Conservation (phyloP, 2,329 filamentous ascomycete species). For the Fusarium penzigii region DNA sequence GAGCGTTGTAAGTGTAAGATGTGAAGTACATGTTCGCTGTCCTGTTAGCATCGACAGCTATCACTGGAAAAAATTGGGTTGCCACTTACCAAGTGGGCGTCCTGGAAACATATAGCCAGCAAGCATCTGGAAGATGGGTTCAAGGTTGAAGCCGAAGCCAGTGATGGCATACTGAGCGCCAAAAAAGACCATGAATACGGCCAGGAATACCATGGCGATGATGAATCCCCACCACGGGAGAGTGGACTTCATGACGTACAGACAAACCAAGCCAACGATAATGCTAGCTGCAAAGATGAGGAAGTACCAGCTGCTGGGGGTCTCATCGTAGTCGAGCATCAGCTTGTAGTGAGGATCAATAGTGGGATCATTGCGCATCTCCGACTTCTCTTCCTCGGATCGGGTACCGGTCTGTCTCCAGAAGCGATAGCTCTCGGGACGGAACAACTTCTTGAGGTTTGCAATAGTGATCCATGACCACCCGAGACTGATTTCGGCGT, state of each 20-base stretch:
- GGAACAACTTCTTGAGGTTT: constrained; percentile 1
- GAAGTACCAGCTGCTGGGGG: constrained; percentile 15
- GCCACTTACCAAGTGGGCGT: constrained; percentile 10
- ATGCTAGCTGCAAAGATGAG: neutral
- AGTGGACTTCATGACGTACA: constrained; percentile 30
- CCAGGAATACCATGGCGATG: constrained; percentile 37
- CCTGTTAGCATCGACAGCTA: neutral
- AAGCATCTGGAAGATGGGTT: constrained; percentile 19
- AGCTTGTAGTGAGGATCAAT: constrained; percentile 20
- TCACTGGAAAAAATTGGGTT: too few relatives aligned
- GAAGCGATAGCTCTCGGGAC: constrained; percentile 7
- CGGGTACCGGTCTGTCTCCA: constrained; percentile 4
- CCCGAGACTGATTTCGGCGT: constrained; percentile 20
- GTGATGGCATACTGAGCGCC: constrained; percentile 30
- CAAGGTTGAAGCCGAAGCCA: constrained; percentile 9
- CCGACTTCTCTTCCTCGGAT: constrained; percentile 13
- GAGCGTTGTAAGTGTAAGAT: constrained; percentile 12
- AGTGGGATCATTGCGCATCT: constrained; percentile 7
- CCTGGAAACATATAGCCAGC: constrained; percentile 17
- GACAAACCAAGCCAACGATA: constrained; percentile 1
- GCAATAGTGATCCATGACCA: constrained; percentile 13
- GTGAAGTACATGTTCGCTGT: constrained; percentile 22
- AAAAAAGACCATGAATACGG: constrained; percentile 41
- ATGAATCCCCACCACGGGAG: constrained; percentile 43
- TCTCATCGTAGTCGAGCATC: constrained; percentile 16